These are phyloP conservation scores for Triglochin maritima DNA, from an alignment of 106 monocot species.

Conservation along the genomic window DNA sequence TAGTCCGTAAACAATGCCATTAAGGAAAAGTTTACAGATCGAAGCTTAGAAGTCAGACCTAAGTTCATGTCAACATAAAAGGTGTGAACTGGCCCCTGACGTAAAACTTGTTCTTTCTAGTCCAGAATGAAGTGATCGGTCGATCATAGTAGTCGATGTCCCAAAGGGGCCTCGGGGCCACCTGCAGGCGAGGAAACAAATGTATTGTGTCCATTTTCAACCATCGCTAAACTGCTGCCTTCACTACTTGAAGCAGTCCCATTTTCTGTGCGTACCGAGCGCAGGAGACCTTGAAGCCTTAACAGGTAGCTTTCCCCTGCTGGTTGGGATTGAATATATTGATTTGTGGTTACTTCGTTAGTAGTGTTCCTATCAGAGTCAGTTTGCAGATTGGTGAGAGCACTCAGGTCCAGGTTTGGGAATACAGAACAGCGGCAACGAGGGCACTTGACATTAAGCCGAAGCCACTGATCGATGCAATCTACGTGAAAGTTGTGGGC, in stretches of 20 bases:
- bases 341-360: constrained; percentile 18
- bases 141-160: no score
- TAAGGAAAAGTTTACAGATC: no score
- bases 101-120: no score
- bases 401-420: constrained; percentile 91
- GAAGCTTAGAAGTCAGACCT: no score
- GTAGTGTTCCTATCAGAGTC: constrained; percentile 33
- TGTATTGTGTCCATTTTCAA: constrained; percentile 19
- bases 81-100: no score
- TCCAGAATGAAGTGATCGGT: no score
- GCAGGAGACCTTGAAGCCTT: constrained; percentile 54
- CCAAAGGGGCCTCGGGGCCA: no score
- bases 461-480: constrained; percentile 95
- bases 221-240: not conserved
- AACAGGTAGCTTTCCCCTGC: constrained; percentile 63
- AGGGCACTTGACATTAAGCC: constrained; percentile 93
- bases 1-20: no score
- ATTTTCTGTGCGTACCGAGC: constrained; percentile 24
- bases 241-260: not conserved
- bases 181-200: not conserved
- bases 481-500: constrained; percentile 99
- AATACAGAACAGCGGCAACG: constrained; percentile 94
- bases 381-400: constrained; percentile 52
- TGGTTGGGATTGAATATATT: constrained; percentile 33
- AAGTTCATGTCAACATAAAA: no score